These are phyloP conservation scores for Alternaria postmessia DNA, from an alignment of 2,329 filamentous ascomycete species.

Conservation along the genomic window DNA sequence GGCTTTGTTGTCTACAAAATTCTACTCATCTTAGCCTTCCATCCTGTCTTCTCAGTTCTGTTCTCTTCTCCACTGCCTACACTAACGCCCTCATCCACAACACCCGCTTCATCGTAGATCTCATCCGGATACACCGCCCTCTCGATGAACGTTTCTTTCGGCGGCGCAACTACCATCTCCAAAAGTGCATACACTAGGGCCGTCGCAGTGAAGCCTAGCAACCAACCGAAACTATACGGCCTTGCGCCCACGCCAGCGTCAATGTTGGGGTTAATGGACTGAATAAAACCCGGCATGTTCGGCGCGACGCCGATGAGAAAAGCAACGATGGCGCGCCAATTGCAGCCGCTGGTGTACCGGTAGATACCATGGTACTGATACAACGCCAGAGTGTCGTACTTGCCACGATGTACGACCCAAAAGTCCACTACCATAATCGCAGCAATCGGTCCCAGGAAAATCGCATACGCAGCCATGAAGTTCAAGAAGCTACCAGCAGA, in stretches of 20 bases:
- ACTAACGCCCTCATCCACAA: constrained; percentile 41
- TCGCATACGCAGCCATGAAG: constrained; percentile 72
- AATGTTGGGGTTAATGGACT: constrained; percentile 52
- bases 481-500: constrained; percentile 56
- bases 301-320: constrained; percentile 66
- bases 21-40: constrained; percentile 43
- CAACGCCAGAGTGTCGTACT: constrained; percentile 61
- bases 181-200: constrained; percentile 64
- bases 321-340: constrained; percentile 67
- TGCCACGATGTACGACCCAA: constrained; percentile 62
- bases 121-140: constrained; percentile 51
- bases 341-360: constrained; percentile 62
- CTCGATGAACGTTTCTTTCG: constrained; percentile 59
- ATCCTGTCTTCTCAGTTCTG: constrained; percentile 41
- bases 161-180: constrained; percentile 58
- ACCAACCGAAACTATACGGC: constrained; percentile 72
- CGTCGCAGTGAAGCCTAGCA: constrained; percentile 67
- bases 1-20: constrained; percentile 35
- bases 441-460: constrained; percentile 71
- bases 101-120: constrained; percentile 44
- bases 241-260: constrained; percentile 57
- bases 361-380: constrained; percentile 61
- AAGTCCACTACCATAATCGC: constrained; percentile 68
- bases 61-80: constrained; percentile 34
- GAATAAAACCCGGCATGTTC: constrained; percentile 64